These are phyloP conservation scores for Fusarium napiforme DNA, from an alignment of 2,329 filamentous ascomycete genomes.

Conservation along the genomic window DNA sequence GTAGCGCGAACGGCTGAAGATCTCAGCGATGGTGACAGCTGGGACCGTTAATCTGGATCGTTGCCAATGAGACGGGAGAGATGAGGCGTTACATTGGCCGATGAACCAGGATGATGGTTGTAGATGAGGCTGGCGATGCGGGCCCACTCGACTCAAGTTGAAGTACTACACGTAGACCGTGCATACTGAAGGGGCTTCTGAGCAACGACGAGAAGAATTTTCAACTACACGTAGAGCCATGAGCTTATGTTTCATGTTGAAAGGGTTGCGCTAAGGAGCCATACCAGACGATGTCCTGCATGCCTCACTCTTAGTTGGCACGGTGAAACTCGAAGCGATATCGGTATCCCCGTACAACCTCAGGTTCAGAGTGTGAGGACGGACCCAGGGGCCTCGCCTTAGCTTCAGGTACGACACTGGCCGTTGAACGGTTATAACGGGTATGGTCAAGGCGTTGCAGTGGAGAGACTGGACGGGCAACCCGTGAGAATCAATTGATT, in stretches of 20 bases:
- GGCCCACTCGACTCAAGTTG: conserved; percentile 28
- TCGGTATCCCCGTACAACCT: conserved; percentile 5
- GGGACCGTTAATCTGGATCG: conserved; percentile 27
- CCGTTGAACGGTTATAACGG: conserved; percentile 10
- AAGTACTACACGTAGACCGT: conserved; percentile 29
- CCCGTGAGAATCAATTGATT: conserved; percentile 6
- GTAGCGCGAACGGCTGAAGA: conserved; percentile 26
- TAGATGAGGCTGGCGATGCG: conserved; percentile 40
- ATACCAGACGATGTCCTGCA: conserved; percentile 24
- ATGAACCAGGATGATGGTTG: conserved; percentile 43
- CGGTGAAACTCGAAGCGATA: conserved; percentile 6
- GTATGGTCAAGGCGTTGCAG: conserved; percentile 20
- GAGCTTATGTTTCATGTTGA: conserved; percentile 29
- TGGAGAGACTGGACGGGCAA: conserved; percentile 8
- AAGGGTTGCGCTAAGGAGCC: conserved; percentile 9
- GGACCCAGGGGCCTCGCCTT: background rate
- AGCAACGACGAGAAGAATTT: background rate
- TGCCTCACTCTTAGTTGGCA: conserved; percentile 23
- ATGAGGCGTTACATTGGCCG: conserved; percentile 17
- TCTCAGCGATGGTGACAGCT: conserved; percentile 36
- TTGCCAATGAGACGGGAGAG: conserved; percentile 33
- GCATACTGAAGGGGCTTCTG: background rate
- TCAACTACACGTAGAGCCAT: conserved; percentile 13
- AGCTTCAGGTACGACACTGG: conserved; percentile 13
- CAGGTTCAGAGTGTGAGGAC: background rate